phyloP scores from a whole-genome alignment of 1,139 yeast species.

The Taiozyma sp. region DNA sequence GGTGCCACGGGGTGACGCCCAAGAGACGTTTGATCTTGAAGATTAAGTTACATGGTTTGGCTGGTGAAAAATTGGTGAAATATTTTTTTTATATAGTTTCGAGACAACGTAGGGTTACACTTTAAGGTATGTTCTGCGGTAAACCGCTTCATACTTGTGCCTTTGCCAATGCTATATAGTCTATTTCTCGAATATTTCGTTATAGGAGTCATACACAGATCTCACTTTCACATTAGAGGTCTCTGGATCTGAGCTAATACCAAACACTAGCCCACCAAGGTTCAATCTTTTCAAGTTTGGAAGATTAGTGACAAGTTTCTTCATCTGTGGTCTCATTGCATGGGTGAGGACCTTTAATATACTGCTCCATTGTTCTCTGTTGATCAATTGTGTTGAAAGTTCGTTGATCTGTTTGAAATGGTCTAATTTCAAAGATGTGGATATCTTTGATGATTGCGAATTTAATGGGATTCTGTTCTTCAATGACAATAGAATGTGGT shows the following conservation, averaged over 20 bases:
- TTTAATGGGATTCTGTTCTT: conserved; percentile 22
- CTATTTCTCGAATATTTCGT: conserved; percentile 1
- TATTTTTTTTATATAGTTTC: not conserved
- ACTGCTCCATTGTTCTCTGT: conserved; percentile 6
- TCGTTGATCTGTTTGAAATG: conserved; percentile 14
- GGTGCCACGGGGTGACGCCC: conserved; percentile 7
- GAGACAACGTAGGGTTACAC: not conserved
- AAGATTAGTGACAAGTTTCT: conserved; percentile 3
- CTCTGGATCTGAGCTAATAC: not conserved
- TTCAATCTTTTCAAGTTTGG: conserved; percentile 12
- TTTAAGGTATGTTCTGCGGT: not conserved
- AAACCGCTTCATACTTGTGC: no score
- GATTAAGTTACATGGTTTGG: not conserved
- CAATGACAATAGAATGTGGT: conserved; percentile 20
- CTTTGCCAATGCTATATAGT: not conserved
- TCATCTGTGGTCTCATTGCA: conserved; percentile 10
- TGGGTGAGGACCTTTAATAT: conserved; percentile 15
- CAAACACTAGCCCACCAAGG: conserved; percentile 17
- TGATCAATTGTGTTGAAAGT: conserved; percentile 7
- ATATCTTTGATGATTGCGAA: conserved; percentile 13
- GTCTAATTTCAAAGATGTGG: conserved; percentile 12
- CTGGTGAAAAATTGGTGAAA: not conserved
- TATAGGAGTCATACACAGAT: conserved; percentile 15
- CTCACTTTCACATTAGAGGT: not conserved
- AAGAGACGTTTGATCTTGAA: conserved; percentile 3